phyloP scores from a whole-genome alignment of 208 protist species.

The Wallacemonas sp. region DNA sequence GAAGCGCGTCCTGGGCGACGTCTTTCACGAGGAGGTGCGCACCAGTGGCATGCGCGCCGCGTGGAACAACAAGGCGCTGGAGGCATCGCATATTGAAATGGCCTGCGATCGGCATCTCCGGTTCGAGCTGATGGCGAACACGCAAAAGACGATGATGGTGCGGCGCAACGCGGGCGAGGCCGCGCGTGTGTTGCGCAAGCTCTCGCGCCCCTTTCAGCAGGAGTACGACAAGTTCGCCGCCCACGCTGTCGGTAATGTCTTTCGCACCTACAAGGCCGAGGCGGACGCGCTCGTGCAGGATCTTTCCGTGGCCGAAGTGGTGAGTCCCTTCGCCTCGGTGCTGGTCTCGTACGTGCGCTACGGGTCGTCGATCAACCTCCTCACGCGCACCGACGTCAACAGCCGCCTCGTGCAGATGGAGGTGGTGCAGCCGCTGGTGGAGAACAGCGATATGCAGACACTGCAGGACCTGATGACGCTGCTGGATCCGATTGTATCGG shows the following conservation, averaged over 20 bases:
- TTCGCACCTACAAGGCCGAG: conserved; percentile 73
- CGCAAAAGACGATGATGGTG: conserved; percentile 79
- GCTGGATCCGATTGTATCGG: conserved; percentile 65
- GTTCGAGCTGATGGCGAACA: conserved; percentile 82
- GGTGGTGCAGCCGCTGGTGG: conserved; percentile 59
- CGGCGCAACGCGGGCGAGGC: conserved; percentile 67
- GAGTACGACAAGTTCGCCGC: conserved; percentile 64
- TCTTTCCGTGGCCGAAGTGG: conserved; percentile 55
- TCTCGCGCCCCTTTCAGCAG: conserved; percentile 80
- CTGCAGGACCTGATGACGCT: conserved; percentile 70
- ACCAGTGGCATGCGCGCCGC: conserved; percentile 75
- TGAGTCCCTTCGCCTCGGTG: conserved; percentile 76
- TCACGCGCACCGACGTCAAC: conserved; percentile 74
- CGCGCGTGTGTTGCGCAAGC: conserved; percentile 60
- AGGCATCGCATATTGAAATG: conserved; percentile 89
- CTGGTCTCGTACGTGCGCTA: conserved; percentile 80
- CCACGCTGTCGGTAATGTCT: conserved; percentile 74
- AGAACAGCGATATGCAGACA: conserved; percentile 54
- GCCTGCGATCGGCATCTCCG: conserved; percentile 72
- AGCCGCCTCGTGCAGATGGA: conserved; percentile 59
- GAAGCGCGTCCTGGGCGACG: conserved; percentile 75
- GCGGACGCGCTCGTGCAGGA: conserved; percentile 66
- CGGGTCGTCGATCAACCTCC: conserved; percentile 51
- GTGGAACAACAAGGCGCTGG: conserved; percentile 88
- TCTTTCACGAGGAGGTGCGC: conserved; percentile 83